Conservation (phyloP, 2,329 filamentous ascomycete genomes). For the Epichloe uncinata region DNA sequence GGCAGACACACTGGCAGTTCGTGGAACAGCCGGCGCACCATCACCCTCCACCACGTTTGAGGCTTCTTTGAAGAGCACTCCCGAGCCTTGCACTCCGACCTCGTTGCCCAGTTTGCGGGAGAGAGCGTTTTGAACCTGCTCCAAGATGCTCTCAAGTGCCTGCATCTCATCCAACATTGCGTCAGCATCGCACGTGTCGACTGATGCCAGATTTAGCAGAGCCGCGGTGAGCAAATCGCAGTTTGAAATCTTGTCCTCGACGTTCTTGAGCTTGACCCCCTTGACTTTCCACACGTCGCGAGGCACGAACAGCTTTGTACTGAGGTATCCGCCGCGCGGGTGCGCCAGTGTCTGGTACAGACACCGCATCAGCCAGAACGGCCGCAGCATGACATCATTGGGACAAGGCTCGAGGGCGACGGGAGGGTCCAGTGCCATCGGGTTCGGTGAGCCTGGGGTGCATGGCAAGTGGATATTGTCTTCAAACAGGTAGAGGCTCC, state of each 20-base stretch:
- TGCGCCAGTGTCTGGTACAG: slow-evolving; percentile 88
- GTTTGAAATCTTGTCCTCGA: slow-evolving; percentile 88
- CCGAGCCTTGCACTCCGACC: slow-evolving; percentile 67
- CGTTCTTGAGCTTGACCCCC: slow-evolving; percentile 77
- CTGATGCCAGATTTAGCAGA: slow-evolving; percentile 65
- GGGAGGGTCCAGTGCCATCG: slow-evolving; percentile 50
- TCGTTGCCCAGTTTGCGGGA: slow-evolving; percentile 83
- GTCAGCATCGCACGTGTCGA: slow-evolving; percentile 84
- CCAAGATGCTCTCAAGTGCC: slow-evolving; percentile 68
- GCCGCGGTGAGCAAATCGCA: slow-evolving; percentile 87
- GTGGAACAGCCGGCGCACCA: slow-evolving; percentile 28
- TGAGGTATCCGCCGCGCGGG: slow-evolving; percentile 82
- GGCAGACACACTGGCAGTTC: slow-evolving; percentile 49
- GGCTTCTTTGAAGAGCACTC: slow-evolving; percentile 63
- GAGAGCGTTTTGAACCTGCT: slow-evolving; percentile 66
- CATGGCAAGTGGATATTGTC: slow-evolving; percentile 61
- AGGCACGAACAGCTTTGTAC: slow-evolving; percentile 82
- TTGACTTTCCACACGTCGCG: slow-evolving; percentile 89
- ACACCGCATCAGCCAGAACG: slow-evolving; percentile 95
- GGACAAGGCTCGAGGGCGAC: slow-evolving; percentile 83
- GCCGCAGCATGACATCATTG: slow-evolving; percentile 74
- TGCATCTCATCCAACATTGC: slow-evolving; percentile 93
- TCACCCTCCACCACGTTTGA: slow-evolving; percentile 34
- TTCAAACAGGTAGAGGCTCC: slow-evolving; percentile 72
- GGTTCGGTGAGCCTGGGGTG: slow-evolving; percentile 51